Base-by-base conservation (phyloP, 352 stramenopile species). In the Globisporangium nagaii region DNA sequence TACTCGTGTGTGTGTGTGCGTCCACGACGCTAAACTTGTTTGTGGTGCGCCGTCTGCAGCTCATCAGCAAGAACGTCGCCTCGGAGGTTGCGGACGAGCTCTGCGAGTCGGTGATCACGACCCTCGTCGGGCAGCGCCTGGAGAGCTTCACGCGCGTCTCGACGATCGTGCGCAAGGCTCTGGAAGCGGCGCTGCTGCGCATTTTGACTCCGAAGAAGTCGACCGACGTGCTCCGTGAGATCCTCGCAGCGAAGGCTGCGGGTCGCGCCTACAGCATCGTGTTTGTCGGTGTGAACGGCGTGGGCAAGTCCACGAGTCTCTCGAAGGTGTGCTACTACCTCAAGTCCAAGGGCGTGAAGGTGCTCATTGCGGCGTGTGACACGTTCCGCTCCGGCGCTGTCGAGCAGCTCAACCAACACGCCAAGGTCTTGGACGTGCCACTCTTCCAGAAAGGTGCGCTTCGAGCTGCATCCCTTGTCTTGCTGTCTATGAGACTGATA, bases 281-380 rank as follows among this genome's bases (percentile, higher is more conserved):
- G 3, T 98, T 99, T 68, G 93, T 98, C 15, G 97, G 97, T 31
- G 97, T 99, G 31, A 99, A 99, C 70, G 97, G 97, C 48, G 94
- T 99, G 41, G 96, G 96, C 57, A 99, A 99, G 73, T 98, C 89
- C n/a, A 99, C 97, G 7, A 98, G 86, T 56, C 73, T 99, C 39
- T 97, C 96, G 46, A 99, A 99, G 70, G 91, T 99, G 54, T 97
- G 93, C 56, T 99, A 99, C 77, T 99, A 99, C 70, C 84, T 99
- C 40, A 98, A 99, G 71, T 90, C 87, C 12, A 98, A 98, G 65
- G 96, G 95, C 39, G 77, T 98, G 53, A 96, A 97, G 43, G 84
- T 97, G 27, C 77, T 99, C 59, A 93, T 99, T 31, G 96, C 96
- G 41, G 97, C 97, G 2, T 99, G 97, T 59, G 97, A 99, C 75